phyloP scores from a whole-genome alignment of 345 rosid genomes.

The Reutealis trisperma region DNA sequence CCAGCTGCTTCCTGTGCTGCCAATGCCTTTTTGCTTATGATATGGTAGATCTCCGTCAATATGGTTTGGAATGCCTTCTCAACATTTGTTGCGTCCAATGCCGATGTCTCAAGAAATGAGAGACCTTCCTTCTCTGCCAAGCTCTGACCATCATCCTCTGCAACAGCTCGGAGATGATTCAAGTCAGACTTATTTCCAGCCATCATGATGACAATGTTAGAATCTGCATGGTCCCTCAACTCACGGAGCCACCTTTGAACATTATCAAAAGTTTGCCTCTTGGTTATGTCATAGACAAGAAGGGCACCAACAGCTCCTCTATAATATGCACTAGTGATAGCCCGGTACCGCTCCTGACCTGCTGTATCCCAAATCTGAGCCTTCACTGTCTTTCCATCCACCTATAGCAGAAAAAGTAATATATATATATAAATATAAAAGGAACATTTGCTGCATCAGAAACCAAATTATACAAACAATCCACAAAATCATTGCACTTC shows the following conservation, averaged over 20 bases:
- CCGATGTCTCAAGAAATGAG: conserved; percentile 36
- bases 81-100: conserved; percentile 31
- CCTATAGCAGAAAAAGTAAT: conserved; percentile 6
- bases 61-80: conserved; percentile 40
- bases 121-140: conserved; percentile 37
- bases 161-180: conserved; percentile 33
- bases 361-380: conserved; percentile 40
- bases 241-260: conserved; percentile 37
- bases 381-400: conserved; percentile 35
- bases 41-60: conserved; percentile 33
- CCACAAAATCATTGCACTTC: not conserved
- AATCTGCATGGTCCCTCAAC: conserved; percentile 35
- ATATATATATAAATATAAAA: not conserved
- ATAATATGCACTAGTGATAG: conserved; percentile 36
- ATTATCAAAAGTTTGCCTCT: conserved; percentile 36
- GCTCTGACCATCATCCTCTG: conserved; percentile 27
- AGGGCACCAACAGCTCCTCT: conserved; percentile 40
- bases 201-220: conserved; percentile 39
- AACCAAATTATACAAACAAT: not conserved
- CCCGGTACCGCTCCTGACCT: conserved; percentile 34
- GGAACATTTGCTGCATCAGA: not conserved
- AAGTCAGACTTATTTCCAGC: conserved; percentile 36
- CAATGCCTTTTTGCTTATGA: conserved; percentile 34
- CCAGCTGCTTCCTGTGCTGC: conserved; percentile 40
- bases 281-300: conserved; percentile 36